These are phyloP conservation scores for Dryas integrifolia DNA, from an alignment of 331 rosid genomes.

Conservation along the genomic window DNA sequence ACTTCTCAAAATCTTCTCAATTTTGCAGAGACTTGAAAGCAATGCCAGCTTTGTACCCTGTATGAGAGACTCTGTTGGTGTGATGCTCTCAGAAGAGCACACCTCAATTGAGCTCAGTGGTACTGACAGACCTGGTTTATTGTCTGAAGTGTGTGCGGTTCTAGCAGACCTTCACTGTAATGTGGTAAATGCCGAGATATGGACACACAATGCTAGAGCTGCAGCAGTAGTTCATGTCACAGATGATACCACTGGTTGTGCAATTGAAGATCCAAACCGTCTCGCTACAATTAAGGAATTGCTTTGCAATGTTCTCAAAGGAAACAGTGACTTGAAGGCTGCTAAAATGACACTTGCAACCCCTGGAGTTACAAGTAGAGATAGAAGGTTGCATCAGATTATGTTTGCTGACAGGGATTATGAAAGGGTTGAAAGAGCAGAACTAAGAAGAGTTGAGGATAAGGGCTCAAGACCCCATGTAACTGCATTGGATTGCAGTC, in stretches of 20 bases:
- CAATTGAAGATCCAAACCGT: slow-evolving; percentile 62
- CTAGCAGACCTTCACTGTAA: slow-evolving; percentile 84
- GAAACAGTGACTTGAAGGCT: slow-evolving; percentile 59
- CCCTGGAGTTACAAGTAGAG: slow-evolving; percentile 74
- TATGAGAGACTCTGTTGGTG: slow-evolving; percentile 79
- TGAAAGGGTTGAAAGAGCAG: slow-evolving; percentile 56
- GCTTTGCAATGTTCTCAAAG: slow-evolving; percentile 79
- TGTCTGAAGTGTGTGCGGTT: slow-evolving; percentile 94
- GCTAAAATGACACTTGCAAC: slow-evolving; percentile 73
- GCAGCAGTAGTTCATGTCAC: slow-evolving; percentile 92
- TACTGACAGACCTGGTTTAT: slow-evolving; percentile 87
- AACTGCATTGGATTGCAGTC: slow-evolving; percentile 61
- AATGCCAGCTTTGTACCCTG: slow-evolving; percentile 69
- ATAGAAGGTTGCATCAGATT: slow-evolving; percentile 86
- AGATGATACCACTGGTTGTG: slow-evolving; percentile 58
- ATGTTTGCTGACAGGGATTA: slow-evolving; percentile 96
- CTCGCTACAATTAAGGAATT: slow-evolving; percentile 65
- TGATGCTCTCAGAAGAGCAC: slow-evolving; percentile 84
- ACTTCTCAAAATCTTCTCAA: slow-evolving; percentile 4
- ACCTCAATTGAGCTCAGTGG: slow-evolving; percentile 91
- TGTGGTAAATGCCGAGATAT: slow-evolving; percentile 83
- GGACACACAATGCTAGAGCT: slow-evolving; percentile 91
- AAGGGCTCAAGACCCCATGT: slow-evolving; percentile 61
- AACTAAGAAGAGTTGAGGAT: slow-evolving; percentile 36
- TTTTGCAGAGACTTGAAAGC: slow-evolving; percentile 78